Evolutionary conservation across 2,329 filamentous ascomycete species (phyloP).

Genomic region (Fusarium goolgardi): DNA sequence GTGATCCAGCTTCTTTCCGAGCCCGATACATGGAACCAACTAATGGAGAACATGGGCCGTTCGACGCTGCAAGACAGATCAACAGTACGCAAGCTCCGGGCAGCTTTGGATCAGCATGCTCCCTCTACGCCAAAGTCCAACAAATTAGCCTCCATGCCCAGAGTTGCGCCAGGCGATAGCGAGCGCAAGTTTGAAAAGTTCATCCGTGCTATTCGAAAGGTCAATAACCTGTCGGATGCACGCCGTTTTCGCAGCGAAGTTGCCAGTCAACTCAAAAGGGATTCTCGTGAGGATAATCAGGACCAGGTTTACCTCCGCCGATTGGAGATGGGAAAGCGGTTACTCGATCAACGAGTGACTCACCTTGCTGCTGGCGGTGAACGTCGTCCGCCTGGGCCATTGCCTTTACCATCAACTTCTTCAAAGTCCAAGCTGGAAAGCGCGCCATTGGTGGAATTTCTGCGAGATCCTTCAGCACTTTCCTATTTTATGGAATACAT

Average conservation of each 20-base stretch:
- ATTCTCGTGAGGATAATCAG: conserved; percentile 79
- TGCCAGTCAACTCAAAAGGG: conserved; percentile 88
- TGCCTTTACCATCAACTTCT: conserved; percentile 39
- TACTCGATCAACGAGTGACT: conserved; percentile 89
- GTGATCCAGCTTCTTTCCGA: conserved; percentile 84
- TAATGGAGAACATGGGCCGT: conserved; percentile 89
- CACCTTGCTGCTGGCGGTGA: conserved; percentile 78
- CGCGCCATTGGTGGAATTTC: conserved; percentile 82
- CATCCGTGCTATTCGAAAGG: conserved; percentile 86
- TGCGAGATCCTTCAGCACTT: conserved; percentile 88
- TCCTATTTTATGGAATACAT: conserved; percentile 99
- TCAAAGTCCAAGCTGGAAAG: conserved; percentile 75
- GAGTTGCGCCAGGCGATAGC: conserved; percentile 82
- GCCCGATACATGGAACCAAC: conserved; percentile 96
- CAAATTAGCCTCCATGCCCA: conserved; percentile 78
- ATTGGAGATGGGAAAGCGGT: conserved; percentile 88
- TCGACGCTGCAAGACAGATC: conserved; percentile 94
- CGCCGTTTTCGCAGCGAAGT: conserved; percentile 92
- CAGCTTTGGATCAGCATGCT: conserved; percentile 92
- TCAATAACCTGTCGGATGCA: conserved; percentile 92
- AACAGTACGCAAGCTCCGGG: conserved; percentile 90
- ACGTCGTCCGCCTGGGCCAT: conserved; percentile 50
- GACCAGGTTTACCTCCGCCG: conserved; percentile 89
- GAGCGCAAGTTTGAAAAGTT: conserved; percentile 96
- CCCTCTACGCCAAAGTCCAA: conserved; percentile 77